Conservation (phyloP, 2,329 filamentous ascomycete genomes). For the Botrytis pseudocinerea region DNA sequence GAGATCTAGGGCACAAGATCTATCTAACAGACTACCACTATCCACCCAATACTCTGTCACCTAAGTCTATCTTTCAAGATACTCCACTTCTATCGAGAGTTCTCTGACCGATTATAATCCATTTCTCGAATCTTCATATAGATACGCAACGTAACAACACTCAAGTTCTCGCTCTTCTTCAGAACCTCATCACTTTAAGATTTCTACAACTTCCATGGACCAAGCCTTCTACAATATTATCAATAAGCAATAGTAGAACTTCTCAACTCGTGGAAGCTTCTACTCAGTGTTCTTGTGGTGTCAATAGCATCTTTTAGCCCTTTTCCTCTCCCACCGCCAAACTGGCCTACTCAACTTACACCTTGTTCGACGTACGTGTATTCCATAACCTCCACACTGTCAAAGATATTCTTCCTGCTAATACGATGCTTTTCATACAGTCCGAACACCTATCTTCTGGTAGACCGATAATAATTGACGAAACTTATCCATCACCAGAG, state of each 20-base stretch:
- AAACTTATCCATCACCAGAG: slow-evolving; percentile 42
- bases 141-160: slow-evolving; percentile 6
- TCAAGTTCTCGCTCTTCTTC: not conserved
- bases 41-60: slow-evolving; percentile 15
- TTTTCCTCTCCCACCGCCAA: slow-evolving; percentile 37
- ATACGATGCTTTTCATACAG: slow-evolving; percentile 30
- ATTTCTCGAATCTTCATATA: slow-evolving; percentile 15
- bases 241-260: slow-evolving; percentile 18
- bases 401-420: slow-evolving; percentile 26
- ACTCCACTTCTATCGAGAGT: slow-evolving; percentile 3
- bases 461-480: slow-evolving; percentile 42
- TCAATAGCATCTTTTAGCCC: slow-evolving; percentile 12
- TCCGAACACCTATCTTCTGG: slow-evolving; percentile 36
- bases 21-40: slow-evolving; percentile 16
- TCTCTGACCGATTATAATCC: slow-evolving; percentile 5
- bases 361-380: slow-evolving; percentile 39
- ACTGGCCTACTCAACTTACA: slow-evolving; percentile 42
- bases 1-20: slow-evolving; percentile 11
- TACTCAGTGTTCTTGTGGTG: not conserved
- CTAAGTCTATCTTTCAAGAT: slow-evolving; percentile 7
- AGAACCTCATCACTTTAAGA: not conserved
- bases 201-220: slow-evolving; percentile 26
- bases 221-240: slow-evolving; percentile 7
- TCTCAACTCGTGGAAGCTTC: not conserved
- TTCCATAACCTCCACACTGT: not conserved